Percentiles rank a stretch among this genome's conserved stretches.
phyloP scores from a whole-genome alignment of 2,329 filamentous ascomycete species.

The Bipolaris zeicola region DNA sequence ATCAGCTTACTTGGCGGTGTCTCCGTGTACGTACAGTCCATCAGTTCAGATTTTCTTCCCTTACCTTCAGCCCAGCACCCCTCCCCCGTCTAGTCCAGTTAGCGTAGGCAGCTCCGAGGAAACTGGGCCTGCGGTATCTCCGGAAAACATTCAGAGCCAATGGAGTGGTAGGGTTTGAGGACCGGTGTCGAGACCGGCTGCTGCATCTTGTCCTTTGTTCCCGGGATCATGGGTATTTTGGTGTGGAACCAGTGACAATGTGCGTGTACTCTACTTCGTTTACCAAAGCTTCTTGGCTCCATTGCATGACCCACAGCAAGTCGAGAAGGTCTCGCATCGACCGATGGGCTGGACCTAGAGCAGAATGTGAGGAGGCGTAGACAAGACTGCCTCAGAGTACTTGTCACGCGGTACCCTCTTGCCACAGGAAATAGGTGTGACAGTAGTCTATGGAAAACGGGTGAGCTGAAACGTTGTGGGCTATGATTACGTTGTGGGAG shows the following conservation, averaged over 20 bases:
- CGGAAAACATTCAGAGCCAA: conserved; percentile 4
- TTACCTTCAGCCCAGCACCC: background rate
- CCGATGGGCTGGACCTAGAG: too few species aligned
- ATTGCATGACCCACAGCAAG: background rate
- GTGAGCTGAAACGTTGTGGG: background rate
- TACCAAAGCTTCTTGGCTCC: too few species aligned
- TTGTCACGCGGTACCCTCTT: background rate
- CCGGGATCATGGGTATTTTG: conserved; percentile 12
- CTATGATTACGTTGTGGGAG: background rate
- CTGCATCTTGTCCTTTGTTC: conserved; percentile 24
- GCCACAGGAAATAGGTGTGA: background rate
- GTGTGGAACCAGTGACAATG: conserved; percentile 32
- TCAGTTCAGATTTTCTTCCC: background rate
- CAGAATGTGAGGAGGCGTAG: too few species aligned
- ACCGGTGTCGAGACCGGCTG: conserved; percentile 5
- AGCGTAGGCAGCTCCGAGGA: conserved; percentile 4
- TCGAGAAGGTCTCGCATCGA: too few species aligned
- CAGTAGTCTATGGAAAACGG: background rate
- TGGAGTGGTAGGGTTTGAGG: conserved; percentile 1
- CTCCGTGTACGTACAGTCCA: background rate
- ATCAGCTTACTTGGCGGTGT: too few species aligned
- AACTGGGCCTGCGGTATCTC: background rate
- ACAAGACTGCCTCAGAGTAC: background rate
- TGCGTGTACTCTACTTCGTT: conserved; percentile 17
- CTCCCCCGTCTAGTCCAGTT: background rate